Base-by-base conservation (phyloP, 352 stramenopile genomes). In the Poterioochromonas sp. region DNA sequence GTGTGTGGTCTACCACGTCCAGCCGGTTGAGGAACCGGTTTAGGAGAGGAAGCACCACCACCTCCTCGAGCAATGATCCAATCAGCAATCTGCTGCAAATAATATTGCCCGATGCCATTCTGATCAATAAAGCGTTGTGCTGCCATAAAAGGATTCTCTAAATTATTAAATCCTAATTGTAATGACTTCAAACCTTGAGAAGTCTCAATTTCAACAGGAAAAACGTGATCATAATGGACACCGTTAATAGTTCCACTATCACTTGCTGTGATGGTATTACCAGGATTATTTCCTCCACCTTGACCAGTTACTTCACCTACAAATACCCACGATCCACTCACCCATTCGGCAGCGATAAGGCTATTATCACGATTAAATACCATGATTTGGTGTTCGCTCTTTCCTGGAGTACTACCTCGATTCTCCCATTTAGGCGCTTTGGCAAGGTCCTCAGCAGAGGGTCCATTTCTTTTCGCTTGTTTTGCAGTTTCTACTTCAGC, bases 201-300 rank as follows among this genome's bases (percentile, higher is more conserved):
- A 18, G 71, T 78, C 5, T 78, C 71, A 2, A 78, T 78, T 68
- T 78, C 71, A n/a, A 78, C 71, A 26, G 71, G 71, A 8, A 78
- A 29, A 20, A 78, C 40, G 32, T 78, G 71, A 53, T 78, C 71
- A 78, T 68, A 78, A 5, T 44, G 15, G 41, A 69, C 40, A 18
- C 71, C 54, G 70, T 65, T 54, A 15, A 74, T 58, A 58, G 51
- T 18, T 54, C 65, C 65, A 5, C 65, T 37, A 74, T 74, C 65
- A 44, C 29, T 26, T 18, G 22, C 8, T n/a, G n/a, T n/a, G n/a
- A n/a, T n/a, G n/a, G n/a, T n/a, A n/a, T n/a, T n/a, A n/a, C n/a
- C n/a, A n/a, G n/a, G n/a, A n/a, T n/a, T n/a, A n/a, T n/a, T n/a
- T n/a, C n/a, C n/a, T n/a, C n/a, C n/a, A 68, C 15, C 58, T 35